Conservation (phyloP, 2,329 filamentous ascomycete genomes). For the Colletotrichum sp. region DNA sequence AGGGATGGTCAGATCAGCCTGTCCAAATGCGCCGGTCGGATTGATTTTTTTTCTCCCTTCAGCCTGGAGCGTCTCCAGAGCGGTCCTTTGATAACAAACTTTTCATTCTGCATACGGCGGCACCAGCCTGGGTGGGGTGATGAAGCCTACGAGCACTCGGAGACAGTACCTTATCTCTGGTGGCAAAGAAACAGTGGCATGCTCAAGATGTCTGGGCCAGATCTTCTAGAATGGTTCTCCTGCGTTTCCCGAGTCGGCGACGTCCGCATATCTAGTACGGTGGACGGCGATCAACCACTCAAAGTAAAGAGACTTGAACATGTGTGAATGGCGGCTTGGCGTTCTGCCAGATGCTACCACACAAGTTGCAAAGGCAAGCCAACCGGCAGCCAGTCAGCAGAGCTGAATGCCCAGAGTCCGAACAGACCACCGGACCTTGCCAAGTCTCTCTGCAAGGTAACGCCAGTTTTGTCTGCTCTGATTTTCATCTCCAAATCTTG, state of each 20-base stretch:
- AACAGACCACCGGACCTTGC: background rate
- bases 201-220: background rate
- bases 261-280: background rate
- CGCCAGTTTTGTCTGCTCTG: background rate
- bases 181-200: background rate
- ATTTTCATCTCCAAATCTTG: background rate
- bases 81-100: background rate
- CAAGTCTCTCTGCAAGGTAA: background rate
- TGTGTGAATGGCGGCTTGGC: background rate
- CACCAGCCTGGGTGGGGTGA: background rate
- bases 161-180: background rate
- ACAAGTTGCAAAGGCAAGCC: background rate
- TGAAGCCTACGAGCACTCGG: background rate
- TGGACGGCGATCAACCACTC: background rate
- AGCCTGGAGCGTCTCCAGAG: background rate
- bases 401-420: background rate
- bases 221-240: slow-evolving; percentile 16
- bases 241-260: background rate
- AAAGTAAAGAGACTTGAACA: background rate
- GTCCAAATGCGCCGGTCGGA: background rate
- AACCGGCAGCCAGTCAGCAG: background rate
- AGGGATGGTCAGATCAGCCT: background rate
- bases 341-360: background rate
- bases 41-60: background rate
- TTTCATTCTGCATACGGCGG: background rate